phyloP scores from a whole-genome alignment of 2,329 filamentous ascomycete species.

The Lachnellula hyalina region DNA sequence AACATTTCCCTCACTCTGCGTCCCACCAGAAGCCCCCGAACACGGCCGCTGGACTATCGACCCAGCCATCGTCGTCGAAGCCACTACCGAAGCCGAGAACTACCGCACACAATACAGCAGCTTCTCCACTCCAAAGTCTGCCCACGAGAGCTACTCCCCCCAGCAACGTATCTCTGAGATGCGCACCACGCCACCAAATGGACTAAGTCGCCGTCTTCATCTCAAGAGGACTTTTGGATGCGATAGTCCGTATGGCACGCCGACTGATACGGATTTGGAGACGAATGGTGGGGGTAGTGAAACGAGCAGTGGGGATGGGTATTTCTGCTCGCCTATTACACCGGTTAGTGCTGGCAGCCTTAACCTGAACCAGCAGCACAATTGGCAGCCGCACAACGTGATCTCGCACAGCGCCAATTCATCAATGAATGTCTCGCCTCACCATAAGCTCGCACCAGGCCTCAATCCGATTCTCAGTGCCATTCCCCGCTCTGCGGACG shows the following conservation, averaged over 20 bases:
- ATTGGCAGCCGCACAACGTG: slow-evolving; percentile 31
- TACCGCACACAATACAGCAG: slow-evolving; percentile 33
- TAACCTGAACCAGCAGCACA: slow-evolving; percentile 12
- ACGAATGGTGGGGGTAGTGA: slow-evolving; percentile 18
- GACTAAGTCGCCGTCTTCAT: slow-evolving; percentile 23
- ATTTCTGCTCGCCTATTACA: slow-evolving; percentile 25
- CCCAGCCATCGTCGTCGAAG: slow-evolving; percentile 46
- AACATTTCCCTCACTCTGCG: slow-evolving; percentile 69
- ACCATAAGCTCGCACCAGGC: slow-evolving; percentile 4
- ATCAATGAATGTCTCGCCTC: slow-evolving; percentile 14
- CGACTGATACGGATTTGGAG: slow-evolving; percentile 37
- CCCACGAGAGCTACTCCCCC: slow-evolving; percentile 28
- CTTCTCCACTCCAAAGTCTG: slow-evolving; percentile 13
- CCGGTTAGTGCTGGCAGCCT: slow-evolving; percentile 12
- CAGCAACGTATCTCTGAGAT: slow-evolving; percentile 24
- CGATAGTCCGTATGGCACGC: slow-evolving; percentile 37
- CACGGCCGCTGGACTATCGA: slow-evolving; percentile 66
- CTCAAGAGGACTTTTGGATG: slow-evolving; percentile 32
- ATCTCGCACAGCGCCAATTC: slow-evolving; percentile 19
- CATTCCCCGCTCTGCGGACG: slow-evolving; percentile 35
- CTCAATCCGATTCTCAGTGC: slow-evolving; percentile 41
- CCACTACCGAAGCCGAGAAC: slow-evolving; percentile 44
- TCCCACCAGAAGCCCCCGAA: slow-evolving; percentile 55
- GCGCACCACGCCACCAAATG: slow-evolving; percentile 15
- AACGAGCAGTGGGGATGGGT: slow-evolving; percentile 22